phyloP scores from a whole-genome alignment of 148 eudicot species.

The Salicornia ramosissima region DNA sequence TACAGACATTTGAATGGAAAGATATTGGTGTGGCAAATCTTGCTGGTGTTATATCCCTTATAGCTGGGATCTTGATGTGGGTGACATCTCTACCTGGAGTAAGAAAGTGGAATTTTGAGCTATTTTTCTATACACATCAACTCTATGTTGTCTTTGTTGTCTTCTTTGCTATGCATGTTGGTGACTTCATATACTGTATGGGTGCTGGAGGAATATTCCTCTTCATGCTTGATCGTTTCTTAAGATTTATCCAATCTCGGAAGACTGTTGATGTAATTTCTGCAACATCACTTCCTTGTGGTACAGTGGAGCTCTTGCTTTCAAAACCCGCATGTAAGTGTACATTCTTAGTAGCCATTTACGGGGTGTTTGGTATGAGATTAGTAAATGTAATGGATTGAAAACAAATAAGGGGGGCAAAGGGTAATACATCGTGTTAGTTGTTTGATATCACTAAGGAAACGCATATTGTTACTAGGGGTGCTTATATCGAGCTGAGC shows the following conservation, averaged over 20 bases:
- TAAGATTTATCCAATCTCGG: slow-evolving; percentile 72
- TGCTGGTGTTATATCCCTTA: slow-evolving; percentile 74
- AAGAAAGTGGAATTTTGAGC: slow-evolving; percentile 57
- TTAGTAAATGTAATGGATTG: no score
- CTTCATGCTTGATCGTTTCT: slow-evolving; percentile 82
- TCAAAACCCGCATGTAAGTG: slow-evolving; percentile 69
- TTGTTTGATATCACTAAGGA: no score
- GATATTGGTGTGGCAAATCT: slow-evolving; percentile 57
- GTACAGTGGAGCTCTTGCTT: slow-evolving; percentile 63
- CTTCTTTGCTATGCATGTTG: slow-evolving; percentile 74
- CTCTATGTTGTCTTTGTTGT: slow-evolving; percentile 70
- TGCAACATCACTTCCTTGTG: slow-evolving; percentile 66
- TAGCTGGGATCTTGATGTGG: slow-evolving; percentile 82
- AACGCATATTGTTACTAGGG: no score
- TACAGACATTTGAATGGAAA: slow-evolving; percentile 60
- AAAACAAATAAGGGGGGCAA: no score
- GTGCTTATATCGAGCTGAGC: no score
- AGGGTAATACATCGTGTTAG: no score
- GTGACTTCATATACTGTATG: slow-evolving; percentile 59
- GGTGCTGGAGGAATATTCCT: slow-evolving; percentile 71
- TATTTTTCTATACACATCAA: slow-evolving; percentile 90
- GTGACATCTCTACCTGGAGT: slow-evolving; percentile 66
- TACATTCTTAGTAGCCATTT: neutral
- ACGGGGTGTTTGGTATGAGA: no score
- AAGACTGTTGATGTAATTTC: slow-evolving; percentile 65